Evolutionary conservation across 139 green algal species (phyloP).

Genomic region (Auxenochlorella pyrenoidosa): DNA sequence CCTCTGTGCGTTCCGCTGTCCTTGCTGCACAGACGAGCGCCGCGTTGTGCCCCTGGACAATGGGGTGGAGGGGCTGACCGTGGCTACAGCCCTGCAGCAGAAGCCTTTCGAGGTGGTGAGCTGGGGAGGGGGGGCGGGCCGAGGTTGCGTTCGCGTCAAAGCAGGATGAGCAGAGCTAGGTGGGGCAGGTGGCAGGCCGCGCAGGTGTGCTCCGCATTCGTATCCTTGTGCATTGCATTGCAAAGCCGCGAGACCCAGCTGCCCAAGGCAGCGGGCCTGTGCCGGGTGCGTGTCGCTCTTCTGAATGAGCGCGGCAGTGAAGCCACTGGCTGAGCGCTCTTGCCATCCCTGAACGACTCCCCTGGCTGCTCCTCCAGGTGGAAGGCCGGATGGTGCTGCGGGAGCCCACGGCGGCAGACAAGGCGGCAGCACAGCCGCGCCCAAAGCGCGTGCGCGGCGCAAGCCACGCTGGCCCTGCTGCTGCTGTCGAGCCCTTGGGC

Average conservation of each 20-base stretch:
- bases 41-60: conserved; percentile 39
- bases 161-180: too few relatives aligned
- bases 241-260: too few relatives aligned
- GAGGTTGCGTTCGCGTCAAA: too few relatives aligned
- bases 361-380: neutral
- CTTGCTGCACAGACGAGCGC: neutral
- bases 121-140: neutral
- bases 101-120: conserved; percentile 21
- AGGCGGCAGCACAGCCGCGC: neutral
- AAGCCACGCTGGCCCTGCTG: neutral
- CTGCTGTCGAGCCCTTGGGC: neutral
- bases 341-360: neutral
- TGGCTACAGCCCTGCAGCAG: conserved; percentile 1
- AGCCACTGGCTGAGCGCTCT: too few relatives aligned
- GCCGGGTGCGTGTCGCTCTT: too few relatives aligned
- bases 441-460: neutral
- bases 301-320: too few relatives aligned
- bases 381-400: conserved; percentile 8
- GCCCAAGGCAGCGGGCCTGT: too few relatives aligned
- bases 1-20: neutral
- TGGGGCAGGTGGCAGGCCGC: too few relatives aligned
- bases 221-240: too few relatives aligned
- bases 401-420: neutral
- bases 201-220: too few relatives aligned
- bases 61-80: neutral